phyloP scores from a whole-genome alignment of 2,329 filamentous ascomycete species.

The Claviceps cyperi region DNA sequence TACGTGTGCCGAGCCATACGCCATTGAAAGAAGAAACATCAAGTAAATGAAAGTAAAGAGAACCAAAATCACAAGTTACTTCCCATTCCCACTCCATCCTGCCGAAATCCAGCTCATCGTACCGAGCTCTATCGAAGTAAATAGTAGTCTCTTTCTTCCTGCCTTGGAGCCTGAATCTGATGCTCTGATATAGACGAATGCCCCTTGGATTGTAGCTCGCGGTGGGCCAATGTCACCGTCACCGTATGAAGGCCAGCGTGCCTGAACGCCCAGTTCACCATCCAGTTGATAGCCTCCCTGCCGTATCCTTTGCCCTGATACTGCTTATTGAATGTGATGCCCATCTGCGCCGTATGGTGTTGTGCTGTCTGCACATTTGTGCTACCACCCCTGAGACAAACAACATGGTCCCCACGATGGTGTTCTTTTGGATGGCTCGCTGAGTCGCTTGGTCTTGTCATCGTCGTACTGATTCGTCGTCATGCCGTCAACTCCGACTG shows the following conservation, averaged over 20 bases:
- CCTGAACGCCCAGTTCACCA: slow-evolving; percentile 30
- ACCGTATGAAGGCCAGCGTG: slow-evolving; percentile 29
- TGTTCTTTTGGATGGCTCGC: neutral
- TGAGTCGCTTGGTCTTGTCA: neutral
- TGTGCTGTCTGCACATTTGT: slow-evolving; percentile 6
- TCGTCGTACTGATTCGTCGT: neutral
- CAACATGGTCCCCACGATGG: slow-evolving; percentile 11
- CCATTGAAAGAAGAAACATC: too few relatives aligned
- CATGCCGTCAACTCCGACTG: slow-evolving; percentile 1
- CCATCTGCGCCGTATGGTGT: slow-evolving; percentile 15
- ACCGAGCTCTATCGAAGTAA: slow-evolving; percentile 25
- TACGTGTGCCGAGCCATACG: too few relatives aligned
- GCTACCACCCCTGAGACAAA: slow-evolving; percentile 9
- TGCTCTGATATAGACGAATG: slow-evolving; percentile 24
- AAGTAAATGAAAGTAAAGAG: too few relatives aligned
- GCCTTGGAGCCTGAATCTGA: slow-evolving; percentile 31
- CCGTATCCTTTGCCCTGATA: slow-evolving; percentile 30
- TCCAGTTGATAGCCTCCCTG: slow-evolving; percentile 30
- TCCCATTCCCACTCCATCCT: slow-evolving; percentile 25
- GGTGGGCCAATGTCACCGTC: slow-evolving; percentile 22
- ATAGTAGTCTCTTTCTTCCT: slow-evolving; percentile 15
- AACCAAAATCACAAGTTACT: too few relatives aligned
- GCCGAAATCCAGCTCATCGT: slow-evolving; percentile 18
- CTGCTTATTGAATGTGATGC: slow-evolving; percentile 19
- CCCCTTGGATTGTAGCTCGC: slow-evolving; percentile 29